Conservation (phyloP, 1,284 basidiomycete species). For the Apiotrichum mycotoxinovorans region DNA sequence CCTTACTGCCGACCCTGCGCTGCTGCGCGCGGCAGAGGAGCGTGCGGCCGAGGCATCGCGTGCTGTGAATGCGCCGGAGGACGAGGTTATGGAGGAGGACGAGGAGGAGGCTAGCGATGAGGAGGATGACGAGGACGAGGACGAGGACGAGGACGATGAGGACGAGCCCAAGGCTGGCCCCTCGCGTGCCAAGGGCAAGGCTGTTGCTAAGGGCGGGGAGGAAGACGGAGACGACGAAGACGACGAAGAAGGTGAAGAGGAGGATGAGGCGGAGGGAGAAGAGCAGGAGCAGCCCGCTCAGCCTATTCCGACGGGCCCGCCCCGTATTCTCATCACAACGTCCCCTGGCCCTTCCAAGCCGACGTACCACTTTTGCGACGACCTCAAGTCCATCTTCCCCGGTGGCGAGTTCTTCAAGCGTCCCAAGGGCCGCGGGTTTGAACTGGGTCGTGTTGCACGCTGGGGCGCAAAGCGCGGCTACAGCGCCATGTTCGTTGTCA, state of each 20-base stretch:
- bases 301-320: conserved; percentile 58
- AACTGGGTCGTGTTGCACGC: conserved; percentile 85
- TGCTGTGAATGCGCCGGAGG: conserved; percentile 27
- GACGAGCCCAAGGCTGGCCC: conserved; percentile 39
- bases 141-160: conserved; percentile 54
- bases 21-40: conserved; percentile 38
- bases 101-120: conserved; percentile 42
- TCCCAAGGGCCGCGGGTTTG: conserved; percentile 88
- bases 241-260: conserved; percentile 43
- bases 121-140: conserved; percentile 54
- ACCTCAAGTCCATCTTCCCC: conserved; percentile 86
- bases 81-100: conserved; percentile 23
- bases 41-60: conserved; percentile 38
- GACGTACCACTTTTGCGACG: conserved; percentile 85
- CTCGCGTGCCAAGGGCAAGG: conserved; percentile 33
- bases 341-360: conserved; percentile 77
- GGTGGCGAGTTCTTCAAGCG: conserved; percentile 89
- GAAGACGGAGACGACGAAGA: conserved; percentile 58
- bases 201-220: conserved; percentile 13
- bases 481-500: conserved; percentile 84
- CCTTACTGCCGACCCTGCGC: conserved; percentile 64
- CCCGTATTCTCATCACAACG: conserved; percentile 86
- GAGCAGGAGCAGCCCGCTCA: conserved; percentile 13
- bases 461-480: conserved; percentile 86
- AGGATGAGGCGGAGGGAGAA: conserved; percentile 21